Evolutionary conservation across 2,329 filamentous ascomycete species (phyloP), one percentile per base, ranked within the genome.

Genomic region (Eurotiales sp.): DNA sequence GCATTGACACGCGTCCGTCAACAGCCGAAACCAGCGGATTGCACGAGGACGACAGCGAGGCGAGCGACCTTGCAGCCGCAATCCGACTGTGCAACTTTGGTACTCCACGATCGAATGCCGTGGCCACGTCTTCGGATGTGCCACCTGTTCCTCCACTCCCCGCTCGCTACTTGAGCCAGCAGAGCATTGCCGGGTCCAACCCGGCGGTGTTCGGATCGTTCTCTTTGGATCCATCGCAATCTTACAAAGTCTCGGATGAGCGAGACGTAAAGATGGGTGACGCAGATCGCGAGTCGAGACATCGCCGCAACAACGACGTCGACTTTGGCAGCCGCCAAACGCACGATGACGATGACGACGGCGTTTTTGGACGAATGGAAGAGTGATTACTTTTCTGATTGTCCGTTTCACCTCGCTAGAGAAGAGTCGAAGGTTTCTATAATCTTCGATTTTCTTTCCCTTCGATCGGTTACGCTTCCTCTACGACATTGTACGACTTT

Each of bases 311-410:
- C 57, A 76, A 89, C 50, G 83, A 86, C 59, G 84, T 87, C 55
- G 81, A 85, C 53, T 83, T 84, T 62, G 77, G 77, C 55, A 73
- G 74, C 60, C 77, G 74, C 21, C 58, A 82, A 50, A 81, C 81
- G 46, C 81, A 86, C 56, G 86, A 84, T 68, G 91, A 96, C 61
- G 90, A 95, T 56, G 92, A 97, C 59, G 91, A 96, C 59, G 91
- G 91, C 65, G 87, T 97, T 62, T 99, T 99, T 76, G 91, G 91
- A 52, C 83, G 84, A 60, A 97, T 97, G 92, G 93, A 99, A 72
- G 90, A 95, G 71, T 93, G 78, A 70, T 50, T 37, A 48, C 22
- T 40, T 40, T 34, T 50, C 40, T 34, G 19, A 36, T 42, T 25
- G 32, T 47, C 14, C 29, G 27, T 50, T 41, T 30, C 34, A 43